phyloP scores from a whole-genome alignment of 2,329 filamentous ascomycete genomes.

The Didymellaceae sp. region DNA sequence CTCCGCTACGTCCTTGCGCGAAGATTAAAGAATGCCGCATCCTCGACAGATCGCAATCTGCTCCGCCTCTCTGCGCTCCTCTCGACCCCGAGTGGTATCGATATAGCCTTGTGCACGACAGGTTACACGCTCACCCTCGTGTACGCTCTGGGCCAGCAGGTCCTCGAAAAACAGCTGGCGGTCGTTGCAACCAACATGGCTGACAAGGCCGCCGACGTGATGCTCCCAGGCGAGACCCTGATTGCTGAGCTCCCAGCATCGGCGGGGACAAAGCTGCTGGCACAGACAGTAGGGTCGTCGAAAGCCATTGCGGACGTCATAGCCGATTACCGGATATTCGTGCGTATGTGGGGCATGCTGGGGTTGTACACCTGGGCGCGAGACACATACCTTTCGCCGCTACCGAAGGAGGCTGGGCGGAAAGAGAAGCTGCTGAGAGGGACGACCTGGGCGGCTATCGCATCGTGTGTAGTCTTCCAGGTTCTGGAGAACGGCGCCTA shows the following conservation, averaged over 20 bases:
- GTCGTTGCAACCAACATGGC: conserved; percentile 47
- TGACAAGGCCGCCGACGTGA: conserved; percentile 45
- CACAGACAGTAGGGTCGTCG: conserved; percentile 38
- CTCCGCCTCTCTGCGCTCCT: conserved; percentile 47
- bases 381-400: conserved; percentile 39
- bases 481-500: conserved; percentile 83
- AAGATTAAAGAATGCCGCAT: conserved; percentile 26
- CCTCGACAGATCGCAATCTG: conserved; percentile 40
- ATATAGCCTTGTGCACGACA: conserved; percentile 52
- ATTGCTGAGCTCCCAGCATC: conserved; percentile 48
- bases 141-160: conserved; percentile 47
- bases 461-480: conserved; percentile 74
- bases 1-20: conserved; percentile 27
- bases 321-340: conserved; percentile 73
- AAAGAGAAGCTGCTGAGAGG: conserved; percentile 37
- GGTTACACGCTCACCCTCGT: conserved; percentile 54
- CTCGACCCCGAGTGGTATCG: conserved; percentile 49
- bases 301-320: conserved; percentile 68
- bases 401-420: conserved; percentile 29
- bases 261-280: conserved; percentile 40
- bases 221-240: conserved; percentile 52
- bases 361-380: conserved; percentile 74
- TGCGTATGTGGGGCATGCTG: conserved; percentile 78
- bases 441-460: conserved; percentile 72
- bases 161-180: conserved; percentile 46